A percentile compares a stretch with the other conserved stretches of the same genome.
phyloP scores from a whole-genome alignment of 2,329 filamentous ascomycete genomes.

The Phialemoniopsis sp. region DNA sequence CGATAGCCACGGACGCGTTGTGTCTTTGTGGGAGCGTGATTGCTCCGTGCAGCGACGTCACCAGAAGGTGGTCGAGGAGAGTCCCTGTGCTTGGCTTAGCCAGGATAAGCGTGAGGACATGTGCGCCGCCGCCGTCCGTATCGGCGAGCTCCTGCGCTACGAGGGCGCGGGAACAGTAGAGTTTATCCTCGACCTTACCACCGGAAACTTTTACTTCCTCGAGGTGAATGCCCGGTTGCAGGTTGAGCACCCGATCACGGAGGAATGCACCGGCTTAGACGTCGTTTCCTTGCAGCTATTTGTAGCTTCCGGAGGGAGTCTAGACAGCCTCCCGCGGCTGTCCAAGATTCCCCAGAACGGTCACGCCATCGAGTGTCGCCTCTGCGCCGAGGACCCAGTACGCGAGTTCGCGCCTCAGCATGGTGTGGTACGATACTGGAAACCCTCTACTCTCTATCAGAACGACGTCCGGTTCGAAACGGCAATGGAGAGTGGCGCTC shows the following conservation, averaged over 20 bases:
- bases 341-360: conserved; percentile 18
- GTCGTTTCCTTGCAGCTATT: conserved; percentile 26
- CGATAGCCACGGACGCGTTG: conserved; percentile 28
- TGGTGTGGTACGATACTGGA: conserved; percentile 28
- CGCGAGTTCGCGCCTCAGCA: conserved; percentile 29
- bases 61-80: conserved; percentile 42
- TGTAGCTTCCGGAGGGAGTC: conserved; percentile 22
- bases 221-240: conserved; percentile 40
- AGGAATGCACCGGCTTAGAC: conserved; percentile 14
- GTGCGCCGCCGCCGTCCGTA: conserved; percentile 19
- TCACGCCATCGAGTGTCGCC: conserved; percentile 36
- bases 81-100: conserved; percentile 20
- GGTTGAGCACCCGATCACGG: conserved; percentile 33
- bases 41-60: conserved; percentile 40
- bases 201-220: conserved; percentile 33
- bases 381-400: conserved; percentile 36
- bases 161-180: conserved; percentile 33
- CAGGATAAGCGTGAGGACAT: conserved; percentile 21
- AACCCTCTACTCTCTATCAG: conserved; percentile 9
- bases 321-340: conserved; percentile 10
- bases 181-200: conserved; percentile 27
- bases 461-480: conserved; percentile 32
- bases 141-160: conserved; percentile 25
- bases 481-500: conserved; percentile 26
- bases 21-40: conserved; percentile 34